Conservation (phyloP, 768 basidiomycete species). For the Rhizopogon vesiculosus region DNA sequence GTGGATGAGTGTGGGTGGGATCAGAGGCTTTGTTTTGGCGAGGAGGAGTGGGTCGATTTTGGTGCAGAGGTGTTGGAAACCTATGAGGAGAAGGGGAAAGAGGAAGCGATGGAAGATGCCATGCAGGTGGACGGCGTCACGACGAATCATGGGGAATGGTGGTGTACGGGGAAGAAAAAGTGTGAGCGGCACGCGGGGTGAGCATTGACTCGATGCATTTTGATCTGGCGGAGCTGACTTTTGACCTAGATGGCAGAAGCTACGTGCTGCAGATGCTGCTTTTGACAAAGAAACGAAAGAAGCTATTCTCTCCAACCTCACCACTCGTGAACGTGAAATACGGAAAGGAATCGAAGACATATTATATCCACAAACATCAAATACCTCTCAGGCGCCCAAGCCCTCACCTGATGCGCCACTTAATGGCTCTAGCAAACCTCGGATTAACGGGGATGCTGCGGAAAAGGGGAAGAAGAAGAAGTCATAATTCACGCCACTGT, state of each 20-base stretch:
- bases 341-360: constrained; percentile 76
- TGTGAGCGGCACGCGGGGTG: constrained; percentile 81
- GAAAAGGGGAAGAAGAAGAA: constrained; percentile 61
- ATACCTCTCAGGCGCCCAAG: constrained; percentile 29
- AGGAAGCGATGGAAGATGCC: constrained; percentile 27
- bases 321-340: constrained; percentile 72
- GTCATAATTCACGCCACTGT: constrained; percentile 21
- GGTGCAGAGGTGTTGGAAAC: constrained; percentile 64
- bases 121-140: constrained; percentile 32
- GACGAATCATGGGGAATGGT: constrained; percentile 52
- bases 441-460: constrained; percentile 36
- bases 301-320: constrained; percentile 59
- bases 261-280: constrained; percentile 65
- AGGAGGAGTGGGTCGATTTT: constrained; percentile 72
- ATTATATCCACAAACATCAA: constrained; percentile 42
- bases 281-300: constrained; percentile 78
- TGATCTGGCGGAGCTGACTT: constrained; percentile 3
- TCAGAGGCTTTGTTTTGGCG: constrained; percentile 77
- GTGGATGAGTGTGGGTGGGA: constrained; percentile 85
- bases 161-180: constrained; percentile 71
- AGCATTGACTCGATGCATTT: constrained; percentile 10
- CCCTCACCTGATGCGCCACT: constrained; percentile 31
- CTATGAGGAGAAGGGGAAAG: constrained; percentile 48
- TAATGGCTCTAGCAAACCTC: constrained; percentile 44
- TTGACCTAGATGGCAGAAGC: constrained; percentile 65